Base-by-base conservation (phyloP, 2,329 filamentous ascomycete species). In the Pyrenophora tritici-repentis region DNA sequence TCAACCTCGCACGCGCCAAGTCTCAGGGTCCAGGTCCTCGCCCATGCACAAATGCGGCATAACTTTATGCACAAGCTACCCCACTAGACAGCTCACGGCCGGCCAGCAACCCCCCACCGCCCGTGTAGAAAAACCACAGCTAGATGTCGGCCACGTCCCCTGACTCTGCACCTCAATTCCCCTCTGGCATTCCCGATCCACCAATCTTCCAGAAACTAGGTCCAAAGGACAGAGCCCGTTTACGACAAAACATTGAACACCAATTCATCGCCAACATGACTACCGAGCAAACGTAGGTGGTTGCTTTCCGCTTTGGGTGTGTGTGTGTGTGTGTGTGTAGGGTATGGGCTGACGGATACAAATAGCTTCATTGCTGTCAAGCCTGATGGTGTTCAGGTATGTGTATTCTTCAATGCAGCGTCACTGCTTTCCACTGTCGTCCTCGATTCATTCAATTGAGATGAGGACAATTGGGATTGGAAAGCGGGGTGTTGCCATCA, bases 291-390 rank as follows among this genome's bases (percentile, higher is more conserved):
- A 96, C 91, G 91, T 96, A 81, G 79, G 89, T 81, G 79, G 89
- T 81, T 13, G 1, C n/a, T 10, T n/a, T n/a, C n/a, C n/a, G n/a
- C n/a, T n/a, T n/a, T n/a, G n/a, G n/a, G n/a, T n/a, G n/a, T n/a
- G n/a, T n/a, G n/a, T n/a, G n/a, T n/a, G n/a, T n/a, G n/a, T n/a
- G n/a, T n/a, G n/a, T n/a, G n/a, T n/a, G n/a, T n/a, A n/a, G 45
- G 38, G 8, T 17, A 42, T n/a, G n/a, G 18, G 18, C 18, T 20
- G 18, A 20, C 18, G 18, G 18, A 20, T 20, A 20, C 18, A 20
- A 20, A 20, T 73, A 97, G 93, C 83, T 97, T 97, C 90, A 97
- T 97, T 86, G 94, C 94, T 77, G 91, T 99, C 86, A 99, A 99
- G 91, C 94, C 93, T 72, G 94, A 97, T 82, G 94, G 94, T 79